A percentile compares a stretch with the other conserved stretches of the same genome.
Conservation (phyloP, 352 stramenopile species). For the Aphanomyces astaci region DNA sequence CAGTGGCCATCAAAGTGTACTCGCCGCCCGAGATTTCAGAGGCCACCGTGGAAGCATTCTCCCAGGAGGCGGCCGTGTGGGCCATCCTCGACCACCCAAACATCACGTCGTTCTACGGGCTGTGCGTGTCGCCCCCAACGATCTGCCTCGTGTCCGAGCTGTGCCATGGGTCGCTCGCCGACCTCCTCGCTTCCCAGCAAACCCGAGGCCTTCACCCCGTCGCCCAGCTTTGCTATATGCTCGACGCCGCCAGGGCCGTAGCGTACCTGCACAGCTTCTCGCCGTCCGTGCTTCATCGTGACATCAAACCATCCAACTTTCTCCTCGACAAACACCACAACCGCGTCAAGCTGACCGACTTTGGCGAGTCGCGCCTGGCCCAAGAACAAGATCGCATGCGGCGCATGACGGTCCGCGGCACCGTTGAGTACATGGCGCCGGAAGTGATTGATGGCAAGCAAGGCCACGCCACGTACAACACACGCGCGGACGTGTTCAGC, state of each 20-base stretch:
- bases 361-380: constrained; percentile 36
- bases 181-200: constrained; percentile 19
- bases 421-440: constrained; percentile 47
- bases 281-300: constrained; percentile 37
- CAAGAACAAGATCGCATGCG: background rate
- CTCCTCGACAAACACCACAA: constrained; percentile 37
- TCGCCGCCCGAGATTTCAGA: constrained; percentile 47
- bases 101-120: constrained; percentile 70
- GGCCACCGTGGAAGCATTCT: constrained; percentile 68
- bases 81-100: constrained; percentile 65
- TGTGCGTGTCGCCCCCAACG: constrained; percentile 69
- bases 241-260: constrained; percentile 39
- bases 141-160: constrained; percentile 63
- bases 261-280: constrained; percentile 46
- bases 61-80: constrained; percentile 67
- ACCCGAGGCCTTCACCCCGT: constrained; percentile 27
- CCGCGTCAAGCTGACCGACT: constrained; percentile 45
- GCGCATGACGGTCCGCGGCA: constrained; percentile 24
- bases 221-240: constrained; percentile 36
- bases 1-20: constrained; percentile 75
- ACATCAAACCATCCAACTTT: constrained; percentile 43
- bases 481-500: constrained; percentile 66
- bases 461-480: constrained; percentile 42
- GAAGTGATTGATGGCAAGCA: constrained; percentile 39
- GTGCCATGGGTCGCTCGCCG: constrained; percentile 40